Conservation (phyloP, 805 yeast species). For the Schwanniomyces sp. region DNA sequence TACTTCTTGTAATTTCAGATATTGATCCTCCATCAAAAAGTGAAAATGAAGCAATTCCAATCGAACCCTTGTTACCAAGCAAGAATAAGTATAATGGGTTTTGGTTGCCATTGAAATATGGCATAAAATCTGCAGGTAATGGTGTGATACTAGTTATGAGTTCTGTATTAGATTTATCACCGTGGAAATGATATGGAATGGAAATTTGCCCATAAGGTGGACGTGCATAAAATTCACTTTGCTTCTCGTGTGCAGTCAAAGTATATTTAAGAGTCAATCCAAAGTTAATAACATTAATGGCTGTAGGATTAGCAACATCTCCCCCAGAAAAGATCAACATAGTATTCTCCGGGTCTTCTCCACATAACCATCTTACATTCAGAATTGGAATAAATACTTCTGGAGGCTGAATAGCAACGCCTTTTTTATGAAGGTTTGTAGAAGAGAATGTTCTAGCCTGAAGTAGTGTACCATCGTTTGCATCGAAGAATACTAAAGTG, state of each 20-base stretch:
- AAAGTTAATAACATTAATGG: slow-evolving; percentile 60
- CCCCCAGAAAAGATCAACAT: slow-evolving; percentile 72
- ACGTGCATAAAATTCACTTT: slow-evolving; percentile 72
- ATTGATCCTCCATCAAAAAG: slow-evolving; percentile 12
- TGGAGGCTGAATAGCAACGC: slow-evolving; percentile 19
- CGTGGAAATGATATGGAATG: slow-evolving; percentile 23
- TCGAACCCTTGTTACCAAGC: slow-evolving; percentile 60
- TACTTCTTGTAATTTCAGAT: slow-evolving; percentile 19
- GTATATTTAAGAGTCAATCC: slow-evolving; percentile 80
- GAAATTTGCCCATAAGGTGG: slow-evolving; percentile 46
- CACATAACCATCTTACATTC: slow-evolving; percentile 75
- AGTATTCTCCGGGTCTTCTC: slow-evolving; percentile 76
- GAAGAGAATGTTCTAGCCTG: slow-evolving; percentile 75
- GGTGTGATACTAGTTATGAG: slow-evolving; percentile 28
- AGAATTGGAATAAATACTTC: slow-evolving; percentile 42
- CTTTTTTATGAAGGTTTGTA: slow-evolving; percentile 59
- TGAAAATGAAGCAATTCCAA: slow-evolving; percentile 62
- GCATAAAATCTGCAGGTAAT: slow-evolving; percentile 45
- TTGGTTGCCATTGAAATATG: slow-evolving; percentile 79
- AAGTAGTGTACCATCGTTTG: slow-evolving; percentile 67
- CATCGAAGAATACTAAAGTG: slow-evolving; percentile 91
- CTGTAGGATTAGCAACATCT: slow-evolving; percentile 36
- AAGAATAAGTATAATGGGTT: slow-evolving; percentile 68
- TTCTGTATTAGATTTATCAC: slow-evolving; percentile 17
- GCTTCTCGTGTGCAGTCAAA: slow-evolving; percentile 78